phyloP scores from a whole-genome alignment of 257 asterid species.

The Eustoma russellianum region DNA sequence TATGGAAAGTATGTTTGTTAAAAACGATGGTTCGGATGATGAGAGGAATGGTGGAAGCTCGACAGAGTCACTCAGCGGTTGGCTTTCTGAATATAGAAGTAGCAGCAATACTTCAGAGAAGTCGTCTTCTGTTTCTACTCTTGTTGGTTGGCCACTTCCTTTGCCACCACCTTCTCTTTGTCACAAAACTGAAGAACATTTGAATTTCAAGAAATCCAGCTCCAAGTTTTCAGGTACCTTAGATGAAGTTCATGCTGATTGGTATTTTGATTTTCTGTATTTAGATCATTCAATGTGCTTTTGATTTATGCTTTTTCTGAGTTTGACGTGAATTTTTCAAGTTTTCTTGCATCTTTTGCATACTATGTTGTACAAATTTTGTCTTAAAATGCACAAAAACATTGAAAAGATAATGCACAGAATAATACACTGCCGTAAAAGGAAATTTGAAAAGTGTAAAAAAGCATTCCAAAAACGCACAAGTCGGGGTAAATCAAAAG shows the following conservation, averaged over 20 bases:
- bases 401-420: no score
- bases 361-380: no score
- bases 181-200: slow-evolving; percentile 14
- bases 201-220: slow-evolving; percentile 26
- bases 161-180: slow-evolving; percentile 26
- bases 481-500: no score
- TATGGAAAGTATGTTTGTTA: slow-evolving; percentile 45
- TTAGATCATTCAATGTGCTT: neutral
- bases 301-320: neutral
- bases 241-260: neutral
- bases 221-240: slow-evolving; percentile 52
- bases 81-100: slow-evolving; percentile 36
- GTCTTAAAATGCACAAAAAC: no score
- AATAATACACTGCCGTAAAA: no score
- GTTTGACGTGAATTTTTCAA: neutral
- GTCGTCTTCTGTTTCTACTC: slow-evolving; percentile 24
- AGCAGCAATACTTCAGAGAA: slow-evolving; percentile 31
- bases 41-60: neutral
- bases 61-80: slow-evolving; percentile 33
- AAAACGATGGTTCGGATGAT: slow-evolving; percentile 12
- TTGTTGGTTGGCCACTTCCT: slow-evolving; percentile 55
- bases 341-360: neutral
- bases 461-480: no score
- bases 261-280: neutral
- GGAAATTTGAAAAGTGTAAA: no score